Conservation (phyloP, 352 stramenopile species). For the Phytopythium chamaehyphon region DNA sequence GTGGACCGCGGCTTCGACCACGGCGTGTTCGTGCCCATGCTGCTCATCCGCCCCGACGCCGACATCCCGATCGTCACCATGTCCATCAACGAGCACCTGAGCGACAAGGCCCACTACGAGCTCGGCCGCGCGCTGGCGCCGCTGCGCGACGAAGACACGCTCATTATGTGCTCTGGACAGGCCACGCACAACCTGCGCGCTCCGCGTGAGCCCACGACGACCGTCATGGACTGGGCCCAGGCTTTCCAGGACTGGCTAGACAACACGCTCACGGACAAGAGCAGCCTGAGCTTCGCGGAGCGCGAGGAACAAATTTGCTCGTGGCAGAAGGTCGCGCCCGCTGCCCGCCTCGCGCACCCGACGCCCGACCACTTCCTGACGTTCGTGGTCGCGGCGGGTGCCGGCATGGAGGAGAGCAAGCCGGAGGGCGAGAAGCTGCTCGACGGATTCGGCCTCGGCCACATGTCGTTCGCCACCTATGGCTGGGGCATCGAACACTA, state of each 20-base stretch:
- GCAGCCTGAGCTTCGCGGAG: conserved; percentile 17
- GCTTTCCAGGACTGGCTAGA: conserved; percentile 38
- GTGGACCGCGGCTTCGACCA: conserved; percentile 82
- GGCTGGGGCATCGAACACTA: conserved; percentile 32
- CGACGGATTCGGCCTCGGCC: conserved; percentile 26
- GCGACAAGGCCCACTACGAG: conserved; percentile 35
- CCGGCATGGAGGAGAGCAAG: conserved; percentile 33
- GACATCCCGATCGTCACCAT: conserved; percentile 87
- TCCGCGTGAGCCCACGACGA: conserved; percentile 1
- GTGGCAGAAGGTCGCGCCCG: conserved; percentile 30
- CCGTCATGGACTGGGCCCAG: conserved; percentile 15
- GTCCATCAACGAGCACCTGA: conserved; percentile 46
- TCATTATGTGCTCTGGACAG: conserved; percentile 71
- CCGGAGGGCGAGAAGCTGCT: conserved; percentile 27
- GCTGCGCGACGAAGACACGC: conserved; percentile 58
- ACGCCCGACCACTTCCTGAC: conserved; percentile 48
- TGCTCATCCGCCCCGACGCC: conserved; percentile 76
- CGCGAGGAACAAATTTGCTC: conserved; percentile 19
- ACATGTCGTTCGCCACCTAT: conserved; percentile 39
- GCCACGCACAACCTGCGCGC: conserved; percentile 37
- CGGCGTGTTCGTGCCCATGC: conserved; percentile 86
- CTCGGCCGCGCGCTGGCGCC: conserved; percentile 51
- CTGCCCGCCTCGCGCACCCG: conserved; percentile 31
- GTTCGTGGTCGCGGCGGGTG: conserved; percentile 40
- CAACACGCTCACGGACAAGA: conserved; percentile 19